These are phyloP conservation scores for Psidium guajava DNA, from an alignment of 345 rosid species.

Conservation along the genomic window DNA sequence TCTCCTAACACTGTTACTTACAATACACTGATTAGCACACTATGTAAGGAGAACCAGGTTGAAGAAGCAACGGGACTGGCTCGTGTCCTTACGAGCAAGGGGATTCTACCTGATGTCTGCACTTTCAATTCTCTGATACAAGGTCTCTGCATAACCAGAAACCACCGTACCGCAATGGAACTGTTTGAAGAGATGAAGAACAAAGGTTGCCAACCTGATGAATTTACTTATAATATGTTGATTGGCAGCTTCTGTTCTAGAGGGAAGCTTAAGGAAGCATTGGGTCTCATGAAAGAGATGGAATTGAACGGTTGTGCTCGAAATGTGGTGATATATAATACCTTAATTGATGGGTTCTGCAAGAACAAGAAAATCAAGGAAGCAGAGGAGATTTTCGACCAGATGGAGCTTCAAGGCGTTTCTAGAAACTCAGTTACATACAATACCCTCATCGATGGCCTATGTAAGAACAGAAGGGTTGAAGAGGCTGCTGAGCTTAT, in stretches of 20 bases:
- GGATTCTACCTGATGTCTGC: conserved; percentile 59
- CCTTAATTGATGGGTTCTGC: conserved; percentile 81
- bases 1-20: conserved; percentile 81
- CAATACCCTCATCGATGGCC: conserved; percentile 84
- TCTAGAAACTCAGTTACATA: conserved; percentile 78
- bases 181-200: conserved; percentile 74
- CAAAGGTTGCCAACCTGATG: conserved; percentile 76
- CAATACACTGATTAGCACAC: conserved; percentile 72
- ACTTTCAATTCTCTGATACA: conserved; percentile 79
- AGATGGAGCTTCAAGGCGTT: conserved; percentile 86
- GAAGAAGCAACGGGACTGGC: conserved; percentile 71
- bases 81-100: conserved; percentile 56
- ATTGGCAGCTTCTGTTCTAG: conserved; percentile 64
- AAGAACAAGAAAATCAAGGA: conserved; percentile 61
- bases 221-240: conserved; percentile 72
- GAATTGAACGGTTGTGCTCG: conserved; percentile 67
- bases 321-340: conserved; percentile 69
- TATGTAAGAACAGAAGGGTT: conserved; percentile 59
- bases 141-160: conserved; percentile 58
- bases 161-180: conserved; percentile 48
- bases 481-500: conserved; percentile 79
- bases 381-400: conserved; percentile 87
- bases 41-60: conserved; percentile 75
- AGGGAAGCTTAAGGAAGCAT: conserved; percentile 60
- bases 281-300: conserved; percentile 68